Conservation (phyloP, 202 grass and related monocot genomes). For the Setaria italica region DNA sequence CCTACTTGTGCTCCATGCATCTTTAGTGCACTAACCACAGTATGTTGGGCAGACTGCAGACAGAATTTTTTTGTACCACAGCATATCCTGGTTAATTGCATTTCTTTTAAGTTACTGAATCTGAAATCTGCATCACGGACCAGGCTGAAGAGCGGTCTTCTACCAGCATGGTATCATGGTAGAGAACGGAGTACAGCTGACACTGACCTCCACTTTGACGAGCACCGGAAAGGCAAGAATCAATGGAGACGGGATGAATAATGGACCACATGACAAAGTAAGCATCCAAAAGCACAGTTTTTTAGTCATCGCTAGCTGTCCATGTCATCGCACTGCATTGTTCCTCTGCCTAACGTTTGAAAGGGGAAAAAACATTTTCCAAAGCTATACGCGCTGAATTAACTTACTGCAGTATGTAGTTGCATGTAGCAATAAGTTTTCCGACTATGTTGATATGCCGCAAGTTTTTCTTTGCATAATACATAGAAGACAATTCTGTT, state of each 20-base stretch:
- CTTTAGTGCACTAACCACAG: too few relatives aligned
- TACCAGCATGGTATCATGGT: constrained; percentile 49
- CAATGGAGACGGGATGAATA: constrained; percentile 35
- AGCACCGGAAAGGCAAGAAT: constrained; percentile 42
- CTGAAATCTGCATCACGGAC: constrained; percentile 5
- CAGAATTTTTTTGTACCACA: too few relatives aligned
- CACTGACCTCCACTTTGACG: constrained; percentile 47
- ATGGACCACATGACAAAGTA: constrained; percentile 53
- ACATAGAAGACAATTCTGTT: background rate
- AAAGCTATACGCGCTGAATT: background rate
- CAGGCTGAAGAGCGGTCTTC: constrained; percentile 32
- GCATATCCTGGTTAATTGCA: too few relatives aligned
- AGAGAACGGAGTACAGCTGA: constrained; percentile 49
- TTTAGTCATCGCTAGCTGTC: constrained; percentile 1
- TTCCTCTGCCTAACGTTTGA: background rate
- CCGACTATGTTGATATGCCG: background rate
- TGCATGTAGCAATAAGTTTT: background rate
- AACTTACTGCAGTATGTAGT: background rate
- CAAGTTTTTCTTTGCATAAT: background rate
- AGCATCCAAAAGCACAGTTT: background rate
- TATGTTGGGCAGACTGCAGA: background rate
- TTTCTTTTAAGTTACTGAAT: background rate
- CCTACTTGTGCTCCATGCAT: too few relatives aligned
- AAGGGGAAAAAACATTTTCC: background rate
- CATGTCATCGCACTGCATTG: background rate